Percentiles rank a stretch among this genome's conserved stretches.
Conservation (phyloP, 2,329 filamentous ascomycete genomes). For the Arthrinium puccinioides region DNA sequence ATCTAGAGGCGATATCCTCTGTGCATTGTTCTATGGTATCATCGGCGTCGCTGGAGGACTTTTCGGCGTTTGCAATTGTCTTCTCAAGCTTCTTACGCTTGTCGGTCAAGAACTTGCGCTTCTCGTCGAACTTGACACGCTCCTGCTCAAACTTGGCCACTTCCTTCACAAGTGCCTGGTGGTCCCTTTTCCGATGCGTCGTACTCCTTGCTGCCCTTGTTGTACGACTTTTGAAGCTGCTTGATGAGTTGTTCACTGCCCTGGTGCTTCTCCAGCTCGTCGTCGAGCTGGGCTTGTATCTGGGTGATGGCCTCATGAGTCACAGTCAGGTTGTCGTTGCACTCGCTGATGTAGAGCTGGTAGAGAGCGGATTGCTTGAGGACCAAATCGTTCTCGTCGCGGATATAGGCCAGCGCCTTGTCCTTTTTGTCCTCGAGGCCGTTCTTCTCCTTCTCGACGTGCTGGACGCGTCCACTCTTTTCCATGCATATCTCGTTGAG, state of each 20-base stretch:
- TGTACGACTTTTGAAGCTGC: conserved; percentile 76
- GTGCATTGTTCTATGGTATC: conserved; percentile 71
- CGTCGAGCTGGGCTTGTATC: conserved; percentile 78
- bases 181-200: conserved; percentile 76
- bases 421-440: conserved; percentile 94
- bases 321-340: conserved; percentile 79
- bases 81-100: conserved; percentile 97
- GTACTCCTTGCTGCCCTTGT: conserved; percentile 74
- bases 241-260: conserved; percentile 89
- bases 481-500: conserved; percentile 93
- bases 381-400: conserved; percentile 86
- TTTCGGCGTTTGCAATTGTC: conserved; percentile 68
- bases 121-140: conserved; percentile 94
- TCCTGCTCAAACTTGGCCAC: conserved; percentile 93
- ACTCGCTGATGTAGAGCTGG: conserved; percentile 84
- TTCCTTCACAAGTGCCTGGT: conserved; percentile 74
- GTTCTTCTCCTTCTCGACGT: conserved; percentile 96
- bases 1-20: conserved; percentile 70
- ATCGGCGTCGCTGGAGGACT: conserved; percentile 65
- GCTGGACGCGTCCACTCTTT: conserved; percentile 91
- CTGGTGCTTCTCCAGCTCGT: conserved; percentile 84
- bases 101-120: conserved; percentile 83
- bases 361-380: conserved; percentile 88
- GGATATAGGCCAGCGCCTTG: conserved; percentile 80
- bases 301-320: conserved; percentile 87